Evolutionary conservation across 2,329 filamentous ascomycete species (phyloP), one percentile per base, ranked within the genome.

Genomic region (Gliomastix tumulicola): DNA sequence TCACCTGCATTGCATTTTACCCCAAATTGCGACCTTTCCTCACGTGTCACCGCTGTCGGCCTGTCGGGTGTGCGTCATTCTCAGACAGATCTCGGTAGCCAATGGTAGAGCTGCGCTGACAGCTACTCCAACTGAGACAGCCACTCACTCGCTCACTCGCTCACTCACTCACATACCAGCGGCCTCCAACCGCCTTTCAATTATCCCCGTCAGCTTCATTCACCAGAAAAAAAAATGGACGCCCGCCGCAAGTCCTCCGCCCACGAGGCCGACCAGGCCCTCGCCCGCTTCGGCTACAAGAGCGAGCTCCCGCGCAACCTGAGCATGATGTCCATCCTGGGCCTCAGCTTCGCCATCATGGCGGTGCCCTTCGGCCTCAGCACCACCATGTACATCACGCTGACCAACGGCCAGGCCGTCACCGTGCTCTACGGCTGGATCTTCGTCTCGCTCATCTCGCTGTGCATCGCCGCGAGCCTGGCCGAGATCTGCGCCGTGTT

Each of bases 401-500:
- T 90, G 34, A 79, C 82, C n/a, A 82, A 77, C 37, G 85, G 85
- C 35, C 84, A 85, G 2, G 73, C 80, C 22, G 79, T 76, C n/a
- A 74, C 79, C 41, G 76, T 88, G 27, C 71, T 89, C 41, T 90
- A 82, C 80, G 85, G 84, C 18, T 65, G 82, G 59, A 38, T 60
- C 21, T 66, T 76, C 15, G 74, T 78, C 21, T 76, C 79, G 32
- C 52, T 85, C 42, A 86, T 84, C 61, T 87, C 85, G 44, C 51
- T 87, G 32, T 84, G 79, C 51, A 71, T 87, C 42, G 80, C 82
- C 19, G 73, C 79, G 11, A 84, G 79, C 13, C 68, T 88, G 28
- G 82, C 82, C 41, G 83, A 88, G 55, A 88, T 84, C 49, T 68
- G 83, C 40, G 81, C 78, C 6, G 78, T 79, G n/a, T 84, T 75